These are phyloP conservation scores for Boechera stricta DNA, from an alignment of 345 rosid genomes.

Conservation along the genomic window DNA sequence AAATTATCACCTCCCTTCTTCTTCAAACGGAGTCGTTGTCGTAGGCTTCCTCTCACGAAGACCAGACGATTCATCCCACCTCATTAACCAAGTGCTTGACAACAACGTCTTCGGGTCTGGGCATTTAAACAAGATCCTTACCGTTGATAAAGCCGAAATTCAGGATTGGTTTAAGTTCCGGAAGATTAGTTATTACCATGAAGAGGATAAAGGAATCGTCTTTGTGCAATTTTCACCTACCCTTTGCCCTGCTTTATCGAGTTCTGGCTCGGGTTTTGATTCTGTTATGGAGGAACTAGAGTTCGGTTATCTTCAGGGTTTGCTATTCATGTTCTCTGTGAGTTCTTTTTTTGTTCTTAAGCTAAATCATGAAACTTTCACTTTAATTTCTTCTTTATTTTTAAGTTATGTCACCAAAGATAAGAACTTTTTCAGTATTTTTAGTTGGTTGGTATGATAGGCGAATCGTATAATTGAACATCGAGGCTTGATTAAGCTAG, in stretches of 20 bases:
- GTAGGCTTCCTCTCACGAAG: slow-evolving; percentile 70
- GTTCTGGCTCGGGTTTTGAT: slow-evolving; percentile 52
- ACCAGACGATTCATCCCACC: slow-evolving; percentile 62
- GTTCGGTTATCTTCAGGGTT: slow-evolving; percentile 80
- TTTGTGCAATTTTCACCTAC: slow-evolving; percentile 70
- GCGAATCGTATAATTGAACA: not conserved
- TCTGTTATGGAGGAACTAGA: slow-evolving; percentile 62
- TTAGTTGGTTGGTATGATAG: not conserved
- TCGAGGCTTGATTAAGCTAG: not conserved
- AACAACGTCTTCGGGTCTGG: slow-evolving; percentile 76
- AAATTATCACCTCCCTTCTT: slow-evolving; percentile 44
- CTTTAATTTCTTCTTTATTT: not conserved
- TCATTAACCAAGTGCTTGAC: slow-evolving; percentile 71
- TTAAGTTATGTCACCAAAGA: not conserved
- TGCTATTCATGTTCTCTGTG: slow-evolving; percentile 91
- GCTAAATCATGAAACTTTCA: not conserved
- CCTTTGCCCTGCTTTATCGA: slow-evolving; percentile 53
- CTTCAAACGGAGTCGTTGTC: slow-evolving; percentile 60
- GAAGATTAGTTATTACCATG: slow-evolving; percentile 70
- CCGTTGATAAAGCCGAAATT: slow-evolving; percentile 50
- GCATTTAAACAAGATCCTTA: slow-evolving; percentile 46
- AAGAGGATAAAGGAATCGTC: slow-evolving; percentile 67
- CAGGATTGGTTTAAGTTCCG: slow-evolving; percentile 67
- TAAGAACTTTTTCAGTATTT: not conserved
- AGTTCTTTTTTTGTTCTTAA: slow-evolving; percentile 39